Conservation (phyloP, 2,329 filamentous ascomycete genomes). For the Blastomyces parvus region DNA sequence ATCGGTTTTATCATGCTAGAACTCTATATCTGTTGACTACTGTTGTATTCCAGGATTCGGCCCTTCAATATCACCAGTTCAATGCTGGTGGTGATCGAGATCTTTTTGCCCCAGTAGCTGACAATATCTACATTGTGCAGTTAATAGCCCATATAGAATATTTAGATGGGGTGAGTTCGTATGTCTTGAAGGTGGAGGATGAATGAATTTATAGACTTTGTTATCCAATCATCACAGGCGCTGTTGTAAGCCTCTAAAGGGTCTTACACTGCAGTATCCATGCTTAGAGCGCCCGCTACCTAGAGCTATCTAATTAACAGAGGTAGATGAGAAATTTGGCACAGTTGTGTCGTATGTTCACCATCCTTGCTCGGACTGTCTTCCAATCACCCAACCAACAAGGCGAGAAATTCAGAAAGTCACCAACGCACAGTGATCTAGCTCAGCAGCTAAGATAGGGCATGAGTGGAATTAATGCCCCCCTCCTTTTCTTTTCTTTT, state of each 20-base stretch:
- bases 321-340: slow-evolving; percentile 45
- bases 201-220: not conserved
- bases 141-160: no score
- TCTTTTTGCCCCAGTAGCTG: no score
- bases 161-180: not conserved
- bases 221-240: not conserved
- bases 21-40: no score
- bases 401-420: slow-evolving; percentile 54
- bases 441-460: no score
- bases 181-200: not conserved
- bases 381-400: slow-evolving; percentile 47
- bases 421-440: slow-evolving; percentile 56
- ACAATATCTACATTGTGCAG: no score
- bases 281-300: not conserved
- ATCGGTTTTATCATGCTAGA: no score
- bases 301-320: slow-evolving; percentile 53
- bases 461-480: no score
- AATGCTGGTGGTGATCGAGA: no score
- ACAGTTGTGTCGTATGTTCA: not conserved
- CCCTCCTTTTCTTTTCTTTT: no score
- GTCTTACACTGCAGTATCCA: not conserved
- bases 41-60: no score
- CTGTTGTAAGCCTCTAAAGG: not conserved
- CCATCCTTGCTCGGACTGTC: slow-evolving; percentile 10
- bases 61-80: no score